Percentiles rank a stretch among this genome's conserved stretches.
These are phyloP conservation scores for Penicillium cataractarum DNA, from an alignment of 495 filamentous ascomycete species.

Conservation along the genomic window DNA sequence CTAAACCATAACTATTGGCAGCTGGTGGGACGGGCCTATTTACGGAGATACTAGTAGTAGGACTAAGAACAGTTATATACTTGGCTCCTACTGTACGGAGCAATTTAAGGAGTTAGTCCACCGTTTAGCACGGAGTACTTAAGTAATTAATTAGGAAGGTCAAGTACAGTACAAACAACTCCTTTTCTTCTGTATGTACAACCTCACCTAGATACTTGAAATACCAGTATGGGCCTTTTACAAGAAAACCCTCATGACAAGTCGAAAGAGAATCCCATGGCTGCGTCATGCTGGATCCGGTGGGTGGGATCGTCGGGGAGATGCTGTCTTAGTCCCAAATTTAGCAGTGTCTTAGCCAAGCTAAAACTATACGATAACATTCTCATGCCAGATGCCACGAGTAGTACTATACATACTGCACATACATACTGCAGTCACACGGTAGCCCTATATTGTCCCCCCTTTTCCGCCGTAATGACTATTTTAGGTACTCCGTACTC, in stretches of 20 bases:
- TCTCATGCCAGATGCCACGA: not conserved
- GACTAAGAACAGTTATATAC: not conserved
- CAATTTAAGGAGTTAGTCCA: not conserved
- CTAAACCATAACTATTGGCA: not conserved
- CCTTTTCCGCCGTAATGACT: not conserved
- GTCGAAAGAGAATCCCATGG: not conserved
- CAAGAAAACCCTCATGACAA: not conserved
- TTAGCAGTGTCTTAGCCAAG: slow-evolving; percentile 22
- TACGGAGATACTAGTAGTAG: not conserved
- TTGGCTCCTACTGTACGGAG: not conserved
- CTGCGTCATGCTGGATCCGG: slow-evolving; percentile 22
- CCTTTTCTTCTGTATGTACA: not conserved
- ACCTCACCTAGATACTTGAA: not conserved
- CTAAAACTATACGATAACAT: slow-evolving; percentile 13
- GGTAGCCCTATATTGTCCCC: not conserved
- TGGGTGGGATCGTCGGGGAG: slow-evolving; percentile 18
- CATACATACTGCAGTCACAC: not conserved
- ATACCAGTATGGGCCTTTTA: not conserved
- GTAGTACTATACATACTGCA: not conserved
- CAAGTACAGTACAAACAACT: not conserved
- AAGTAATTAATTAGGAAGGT: not conserved
- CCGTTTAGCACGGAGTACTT: not conserved
- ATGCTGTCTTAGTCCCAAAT: slow-evolving; percentile 11
- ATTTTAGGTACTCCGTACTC: not conserved
- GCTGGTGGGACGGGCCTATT: slow-evolving; percentile 1